phyloP scores from a whole-genome alignment of 2,329 filamentous ascomycete genomes.

The Aspergillus luchuensis region DNA sequence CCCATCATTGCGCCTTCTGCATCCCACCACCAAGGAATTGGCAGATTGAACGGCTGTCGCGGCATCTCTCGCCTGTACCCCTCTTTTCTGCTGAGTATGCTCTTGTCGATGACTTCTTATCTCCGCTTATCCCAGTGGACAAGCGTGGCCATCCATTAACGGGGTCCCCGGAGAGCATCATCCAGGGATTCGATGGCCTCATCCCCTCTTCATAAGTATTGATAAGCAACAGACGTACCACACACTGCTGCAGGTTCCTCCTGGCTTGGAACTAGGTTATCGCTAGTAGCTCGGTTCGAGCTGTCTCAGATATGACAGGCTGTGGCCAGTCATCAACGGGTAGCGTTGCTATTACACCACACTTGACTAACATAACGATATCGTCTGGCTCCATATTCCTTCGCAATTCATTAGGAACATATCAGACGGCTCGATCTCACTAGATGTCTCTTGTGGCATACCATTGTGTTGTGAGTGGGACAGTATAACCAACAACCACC shows the following conservation, averaged over 20 bases:
- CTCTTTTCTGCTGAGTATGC: conserved; percentile 4
- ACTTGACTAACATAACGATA: conserved; percentile 12
- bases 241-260: neutral
- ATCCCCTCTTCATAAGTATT: conserved; percentile 8
- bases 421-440: neutral
- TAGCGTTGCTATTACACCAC: conserved; percentile 13
- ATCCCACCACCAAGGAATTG: neutral
- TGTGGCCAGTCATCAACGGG: neutral
- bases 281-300: neutral
- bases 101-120: conserved; percentile 8
- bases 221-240: conserved; percentile 6
- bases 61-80: neutral
- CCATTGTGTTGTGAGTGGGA: neutral
- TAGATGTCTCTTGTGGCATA: neutral
- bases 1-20: conserved; percentile 31
- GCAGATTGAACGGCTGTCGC: neutral
- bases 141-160: conserved; percentile 11
- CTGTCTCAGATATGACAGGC: neutral
- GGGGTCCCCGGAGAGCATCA: conserved; percentile 22
- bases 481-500: neutral
- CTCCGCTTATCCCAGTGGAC: conserved; percentile 5
- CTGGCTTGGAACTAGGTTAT: neutral
- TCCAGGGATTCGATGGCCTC: conserved; percentile 27
- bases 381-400: neutral
- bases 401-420: neutral